A percentile compares a stretch with the other conserved stretches of the same genome.
These are phyloP conservation scores for Rutidosis leptorrhynchoides DNA, from an alignment of 129 eudicot genomes.

Conservation along the genomic window DNA sequence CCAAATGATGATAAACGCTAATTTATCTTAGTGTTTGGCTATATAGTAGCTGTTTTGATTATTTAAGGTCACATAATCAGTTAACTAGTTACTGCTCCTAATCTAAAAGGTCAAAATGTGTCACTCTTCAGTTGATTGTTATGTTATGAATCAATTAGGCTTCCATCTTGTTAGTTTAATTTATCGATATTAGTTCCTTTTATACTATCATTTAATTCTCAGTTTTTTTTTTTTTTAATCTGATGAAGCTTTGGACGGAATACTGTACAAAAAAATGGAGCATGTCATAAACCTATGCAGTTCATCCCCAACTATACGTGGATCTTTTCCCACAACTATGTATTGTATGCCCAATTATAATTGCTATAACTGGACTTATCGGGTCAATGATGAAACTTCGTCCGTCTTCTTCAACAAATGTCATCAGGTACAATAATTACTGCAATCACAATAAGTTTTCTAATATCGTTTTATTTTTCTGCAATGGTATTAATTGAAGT, in stretches of 20 bases:
- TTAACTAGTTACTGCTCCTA: background rate
- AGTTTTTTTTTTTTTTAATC: background rate
- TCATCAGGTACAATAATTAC: slow-evolving; percentile 19
- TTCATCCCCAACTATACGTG: slow-evolving; percentile 20
- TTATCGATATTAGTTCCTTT: background rate
- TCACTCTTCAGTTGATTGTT: background rate
- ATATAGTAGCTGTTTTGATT: background rate
- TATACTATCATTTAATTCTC: slow-evolving; percentile 24
- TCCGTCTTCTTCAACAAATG: slow-evolving; percentile 30
- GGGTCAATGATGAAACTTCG: slow-evolving; percentile 12
- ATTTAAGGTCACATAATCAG: background rate
- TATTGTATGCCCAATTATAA: slow-evolving; percentile 8
- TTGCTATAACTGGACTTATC: slow-evolving; percentile 5
- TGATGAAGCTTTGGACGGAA: slow-evolving; percentile 15
- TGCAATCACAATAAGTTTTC: background rate
- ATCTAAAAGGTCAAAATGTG: background rate
- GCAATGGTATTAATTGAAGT: background rate
- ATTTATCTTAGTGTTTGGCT: background rate
- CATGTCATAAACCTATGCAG: slow-evolving; percentile 14
- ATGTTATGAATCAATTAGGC: background rate
- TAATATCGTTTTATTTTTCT: background rate
- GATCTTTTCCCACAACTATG: slow-evolving; percentile 21
- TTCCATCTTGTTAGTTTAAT: background rate
- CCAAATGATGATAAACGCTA: too few relatives aligned
- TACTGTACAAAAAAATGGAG: slow-evolving; percentile 21